These are phyloP conservation scores for Colletotrichum sp. DNA, from an alignment of 2,329 filamentous ascomycete genomes.

Conservation along the genomic window DNA sequence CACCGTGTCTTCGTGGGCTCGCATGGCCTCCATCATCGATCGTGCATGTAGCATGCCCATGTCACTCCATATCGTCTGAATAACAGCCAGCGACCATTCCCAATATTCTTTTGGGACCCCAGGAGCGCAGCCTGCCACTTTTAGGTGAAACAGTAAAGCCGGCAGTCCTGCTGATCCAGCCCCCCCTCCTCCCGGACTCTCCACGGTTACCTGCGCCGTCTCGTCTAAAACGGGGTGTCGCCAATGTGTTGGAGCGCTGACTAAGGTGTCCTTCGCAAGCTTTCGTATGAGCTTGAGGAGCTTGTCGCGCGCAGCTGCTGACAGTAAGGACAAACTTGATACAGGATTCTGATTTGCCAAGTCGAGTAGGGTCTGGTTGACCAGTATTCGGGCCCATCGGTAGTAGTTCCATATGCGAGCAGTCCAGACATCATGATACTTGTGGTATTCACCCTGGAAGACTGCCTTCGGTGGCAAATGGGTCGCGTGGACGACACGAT, in stretches of 20 bases:
- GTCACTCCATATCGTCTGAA: constrained; percentile 55
- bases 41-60: constrained; percentile 58
- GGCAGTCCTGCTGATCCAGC: constrained; percentile 54
- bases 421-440: constrained; percentile 58
- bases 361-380: constrained; percentile 54
- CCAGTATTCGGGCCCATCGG: constrained; percentile 61
- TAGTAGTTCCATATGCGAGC: constrained; percentile 65
- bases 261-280: constrained; percentile 48
- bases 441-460: constrained; percentile 59
- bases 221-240: constrained; percentile 51
- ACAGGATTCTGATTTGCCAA: constrained; percentile 41
- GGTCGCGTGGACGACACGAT: constrained; percentile 33
- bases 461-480: constrained; percentile 45
- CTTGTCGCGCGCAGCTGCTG: constrained; percentile 31
- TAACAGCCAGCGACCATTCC: constrained; percentile 48
- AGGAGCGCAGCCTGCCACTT: constrained; percentile 50
- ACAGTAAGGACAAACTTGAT: constrained; percentile 38
- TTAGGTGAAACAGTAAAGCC: constrained; percentile 53
- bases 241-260: constrained; percentile 56
- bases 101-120: constrained; percentile 47
- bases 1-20: constrained; percentile 24
- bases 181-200: constrained; percentile 42
- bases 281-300: constrained; percentile 39
- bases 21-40: constrained; percentile 47
- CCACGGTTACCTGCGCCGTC: constrained; percentile 37